Percentiles rank a stretch among this genome's conserved stretches.
phyloP scores from a whole-genome alignment of 164 flowering plant species.

The Vitis vinifera region DNA sequence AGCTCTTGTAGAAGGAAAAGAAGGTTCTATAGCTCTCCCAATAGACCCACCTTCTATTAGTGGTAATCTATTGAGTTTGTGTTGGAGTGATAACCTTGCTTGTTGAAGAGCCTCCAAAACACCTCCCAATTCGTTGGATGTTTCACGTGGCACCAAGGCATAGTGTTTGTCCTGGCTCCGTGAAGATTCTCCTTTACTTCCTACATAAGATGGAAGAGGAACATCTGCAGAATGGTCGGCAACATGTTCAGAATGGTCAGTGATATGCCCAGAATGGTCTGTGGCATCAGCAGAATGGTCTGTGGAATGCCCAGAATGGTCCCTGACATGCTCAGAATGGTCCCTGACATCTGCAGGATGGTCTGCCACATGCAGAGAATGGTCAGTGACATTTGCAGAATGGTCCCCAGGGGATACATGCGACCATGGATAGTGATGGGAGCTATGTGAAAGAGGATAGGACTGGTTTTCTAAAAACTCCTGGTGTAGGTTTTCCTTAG shows the following conservation, averaged over 20 bases:
- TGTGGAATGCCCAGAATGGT: too few species aligned
- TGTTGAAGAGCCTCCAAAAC: constrained; percentile 70
- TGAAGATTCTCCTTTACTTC: constrained; percentile 17
- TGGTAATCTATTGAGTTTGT: constrained; percentile 35
- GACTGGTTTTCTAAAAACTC: constrained; percentile 15
- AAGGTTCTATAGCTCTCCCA: constrained; percentile 22
- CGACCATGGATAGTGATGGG: constrained; percentile 4
- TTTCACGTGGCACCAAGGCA: constrained; percentile 32
- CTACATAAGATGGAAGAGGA: constrained; percentile 5
- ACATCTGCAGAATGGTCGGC: not conserved
- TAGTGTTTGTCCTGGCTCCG: constrained; percentile 21
- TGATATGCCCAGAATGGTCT: too few species aligned
- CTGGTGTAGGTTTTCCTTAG: constrained; percentile 25
- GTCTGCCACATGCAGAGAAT: too few species aligned
- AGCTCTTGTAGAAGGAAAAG: constrained; percentile 14
- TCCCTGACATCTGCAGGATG: too few species aligned
- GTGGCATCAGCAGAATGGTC: too few species aligned
- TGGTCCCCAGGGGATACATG: constrained; percentile 16
- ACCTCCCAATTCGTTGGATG: constrained; percentile 20
- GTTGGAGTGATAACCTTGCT: constrained; percentile 59
- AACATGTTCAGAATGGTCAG: constrained; percentile 8
- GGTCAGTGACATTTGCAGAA: not conserved
- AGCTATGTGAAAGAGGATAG: constrained; percentile 10
- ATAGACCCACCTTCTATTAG: constrained; percentile 11
- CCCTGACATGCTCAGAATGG: too few species aligned